Conservation (phyloP, 345 rosid species). For the Microthlaspi erraticum region DNA sequence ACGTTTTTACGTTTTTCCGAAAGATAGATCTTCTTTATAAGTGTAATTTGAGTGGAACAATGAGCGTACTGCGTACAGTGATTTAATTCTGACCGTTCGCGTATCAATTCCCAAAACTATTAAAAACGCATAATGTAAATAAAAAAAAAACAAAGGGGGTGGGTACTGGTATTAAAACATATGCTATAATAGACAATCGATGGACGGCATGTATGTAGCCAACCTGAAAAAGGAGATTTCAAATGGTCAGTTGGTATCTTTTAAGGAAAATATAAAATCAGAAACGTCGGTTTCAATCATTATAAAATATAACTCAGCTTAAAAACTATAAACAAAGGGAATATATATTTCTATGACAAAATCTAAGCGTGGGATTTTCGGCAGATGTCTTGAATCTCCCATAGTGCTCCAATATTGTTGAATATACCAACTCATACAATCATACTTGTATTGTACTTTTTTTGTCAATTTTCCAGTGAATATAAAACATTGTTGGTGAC, state of each 20-base stretch:
- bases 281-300: slow-evolving; percentile 32
- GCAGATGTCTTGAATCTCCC: slow-evolving; percentile 41
- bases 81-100: slow-evolving; percentile 37
- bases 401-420: slow-evolving; percentile 39
- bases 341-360: slow-evolving; percentile 18
- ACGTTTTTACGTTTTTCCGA: slow-evolving; percentile 8
- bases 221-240: slow-evolving; percentile 2
- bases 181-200: slow-evolving; percentile 22
- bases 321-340: neutral
- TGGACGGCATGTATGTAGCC: slow-evolving; percentile 34
- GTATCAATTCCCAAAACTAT: slow-evolving; percentile 25
- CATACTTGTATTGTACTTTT: slow-evolving; percentile 16
- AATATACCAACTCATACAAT: slow-evolving; percentile 41
- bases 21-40: slow-evolving; percentile 34
- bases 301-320: slow-evolving; percentile 1
- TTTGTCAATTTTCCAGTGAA: neutral
- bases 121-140: slow-evolving; percentile 8
- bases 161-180: slow-evolving; percentile 19
- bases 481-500: slow-evolving; percentile 13
- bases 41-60: slow-evolving; percentile 39
- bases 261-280: slow-evolving; percentile 32
- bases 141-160: neutral
- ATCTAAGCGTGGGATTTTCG: slow-evolving; percentile 32
- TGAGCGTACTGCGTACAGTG: slow-evolving; percentile 21
- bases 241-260: slow-evolving; percentile 21